Evolutionary conservation across 2,329 filamentous ascomycete genomes (phyloP).

Genomic region (Alternaria hordeiaustralica): DNA sequence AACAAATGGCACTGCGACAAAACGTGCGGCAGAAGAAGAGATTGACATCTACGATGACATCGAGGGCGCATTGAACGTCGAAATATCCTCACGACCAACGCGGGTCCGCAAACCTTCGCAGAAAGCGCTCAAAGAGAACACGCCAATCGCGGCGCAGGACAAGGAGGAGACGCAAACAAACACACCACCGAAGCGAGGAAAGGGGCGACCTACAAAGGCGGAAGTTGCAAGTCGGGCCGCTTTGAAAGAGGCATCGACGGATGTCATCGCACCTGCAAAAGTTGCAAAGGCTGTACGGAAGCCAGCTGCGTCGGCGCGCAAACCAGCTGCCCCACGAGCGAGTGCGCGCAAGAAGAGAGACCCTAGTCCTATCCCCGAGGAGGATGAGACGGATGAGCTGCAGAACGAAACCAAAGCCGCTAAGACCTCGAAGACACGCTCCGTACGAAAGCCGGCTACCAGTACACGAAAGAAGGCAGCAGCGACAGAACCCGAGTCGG

Average conservation of each 20-base stretch:
- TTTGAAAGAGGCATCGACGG: constrained; percentile 16
- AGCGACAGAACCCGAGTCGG: constrained; percentile 9
- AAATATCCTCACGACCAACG: constrained; percentile 6
- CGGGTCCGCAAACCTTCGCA: constrained; percentile 5
- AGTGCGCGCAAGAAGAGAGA: constrained; percentile 19
- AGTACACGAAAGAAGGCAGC: constrained; percentile 12
- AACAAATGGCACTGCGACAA: constrained; percentile 17
- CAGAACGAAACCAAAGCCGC: constrained; percentile 1
- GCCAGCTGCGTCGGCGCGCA: constrained; percentile 22
- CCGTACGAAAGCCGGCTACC: constrained; percentile 12
- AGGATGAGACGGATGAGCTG: constrained; percentile 11
- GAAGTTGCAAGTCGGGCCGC: constrained; percentile 23
- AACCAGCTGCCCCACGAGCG: constrained; percentile 14
- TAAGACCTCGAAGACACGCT: constrained; percentile 14
- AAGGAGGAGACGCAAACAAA: constrained; percentile 22
- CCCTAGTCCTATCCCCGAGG: constrained; percentile 7
- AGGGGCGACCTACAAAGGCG: constrained; percentile 19
- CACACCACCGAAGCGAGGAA: constrained; percentile 27
- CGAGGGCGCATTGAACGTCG: constrained; percentile 49
- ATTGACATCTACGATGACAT: constrained; percentile 54
- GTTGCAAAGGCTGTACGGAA: constrained; percentile 11
- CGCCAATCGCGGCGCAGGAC: constrained; percentile 1
- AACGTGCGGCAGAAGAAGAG: constrained; percentile 18
- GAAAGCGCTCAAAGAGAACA: constrained; percentile 16
- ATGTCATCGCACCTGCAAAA: constrained; percentile 22